A percentile compares a stretch with the other conserved stretches of the same genome.
phyloP scores from a whole-genome alignment of 805 yeast species.

The Metschnikowia corniflorae region DNA sequence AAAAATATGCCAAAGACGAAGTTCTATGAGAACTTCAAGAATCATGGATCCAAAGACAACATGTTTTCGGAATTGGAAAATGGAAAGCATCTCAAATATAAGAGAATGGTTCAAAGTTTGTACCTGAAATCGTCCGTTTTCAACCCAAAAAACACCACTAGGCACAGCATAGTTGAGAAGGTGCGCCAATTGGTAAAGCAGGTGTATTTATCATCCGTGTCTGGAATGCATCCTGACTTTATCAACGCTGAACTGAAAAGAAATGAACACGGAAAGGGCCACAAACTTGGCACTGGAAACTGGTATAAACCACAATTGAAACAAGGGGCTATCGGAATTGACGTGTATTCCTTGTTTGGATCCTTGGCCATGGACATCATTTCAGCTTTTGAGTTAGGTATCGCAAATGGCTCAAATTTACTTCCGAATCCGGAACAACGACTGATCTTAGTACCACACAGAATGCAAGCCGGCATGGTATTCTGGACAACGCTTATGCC shows the following conservation, averaged over 20 bases:
- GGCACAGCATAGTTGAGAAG: constrained; percentile 25
- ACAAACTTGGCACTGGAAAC: constrained; percentile 17
- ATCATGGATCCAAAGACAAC: constrained; percentile 51
- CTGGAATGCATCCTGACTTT: constrained; percentile 31
- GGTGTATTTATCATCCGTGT: constrained; percentile 27
- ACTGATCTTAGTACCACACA: constrained; percentile 41
- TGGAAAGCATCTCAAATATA: constrained; percentile 26
- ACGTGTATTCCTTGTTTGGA: constrained; percentile 61
- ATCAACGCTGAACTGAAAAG: constrained; percentile 30
- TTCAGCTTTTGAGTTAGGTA: constrained; percentile 57
- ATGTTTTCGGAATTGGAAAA: constrained; percentile 56
- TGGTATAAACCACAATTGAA: constrained; percentile 29
- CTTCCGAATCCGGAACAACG: constrained; percentile 36
- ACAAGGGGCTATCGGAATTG: constrained; percentile 38
- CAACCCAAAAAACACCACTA: constrained; percentile 27
- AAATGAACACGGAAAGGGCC: constrained; percentile 36
- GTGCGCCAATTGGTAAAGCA: constrained; percentile 25
- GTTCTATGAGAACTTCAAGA: constrained; percentile 58
- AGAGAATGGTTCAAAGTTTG: constrained; percentile 29
- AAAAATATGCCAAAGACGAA: constrained; percentile 52
- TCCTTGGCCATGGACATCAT: constrained; percentile 70
- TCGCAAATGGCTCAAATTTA: constrained; percentile 42
- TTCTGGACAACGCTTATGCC: constrained; percentile 67
- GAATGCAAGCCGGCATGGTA: constrained; percentile 54
- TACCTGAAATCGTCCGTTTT: constrained; percentile 36